Base-by-base conservation (phyloP, 2,329 filamentous ascomycete genomes). In the Talaromyces amestolkiae region DNA sequence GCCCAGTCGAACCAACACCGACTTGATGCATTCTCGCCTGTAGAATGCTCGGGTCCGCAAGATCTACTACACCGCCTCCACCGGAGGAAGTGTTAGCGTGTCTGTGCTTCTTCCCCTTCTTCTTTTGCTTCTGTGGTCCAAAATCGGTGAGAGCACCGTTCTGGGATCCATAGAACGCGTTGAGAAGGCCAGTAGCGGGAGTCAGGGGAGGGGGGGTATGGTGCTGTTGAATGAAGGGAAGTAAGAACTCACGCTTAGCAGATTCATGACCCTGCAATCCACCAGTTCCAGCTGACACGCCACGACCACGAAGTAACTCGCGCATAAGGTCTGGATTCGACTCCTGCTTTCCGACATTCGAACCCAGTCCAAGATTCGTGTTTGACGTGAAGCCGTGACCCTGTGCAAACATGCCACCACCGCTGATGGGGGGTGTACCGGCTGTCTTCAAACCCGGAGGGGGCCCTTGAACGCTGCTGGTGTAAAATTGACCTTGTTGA, bases 41-140 rank as follows among this genome's bases (percentile, higher is more conserved):
- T 86, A 98, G 89, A 87, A 97, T 97, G 87, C 92, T 97, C 87
- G 94, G 94, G 92, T 98, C 93, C 86, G 91, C 92, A 93, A 97
- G 92, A 96, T 98, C 93, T 85, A 96, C 93, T 94, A 97, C 89
- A 86, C 92, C 93, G 91, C 92, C 92, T 88, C 93, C 93, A 89
- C 93, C 96, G 89, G 94, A 98, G 91, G 93, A 97, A 94, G 94
- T 97, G 92, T 97, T 97, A 95, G 93, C 94, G 90, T 97, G 93
- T 89, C 93, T 96, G 87, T 97, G 94, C 92, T 97, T 97, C 89
- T 97, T 97, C 86, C 93, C 93, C 92, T 97, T 97, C 89, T 97
- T 97, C 90, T 96, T 97, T 88, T 96, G 93, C 89, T 97, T 96
- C 84, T 91, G 90, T 78, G 82, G 81, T 84, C 91, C 91, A 84